Percentiles rank a stretch among this genome's conserved stretches.
Evolutionary conservation across 352 stramenopile species (phyloP).

Genomic region (Salisapilia sapeloensis): DNA sequence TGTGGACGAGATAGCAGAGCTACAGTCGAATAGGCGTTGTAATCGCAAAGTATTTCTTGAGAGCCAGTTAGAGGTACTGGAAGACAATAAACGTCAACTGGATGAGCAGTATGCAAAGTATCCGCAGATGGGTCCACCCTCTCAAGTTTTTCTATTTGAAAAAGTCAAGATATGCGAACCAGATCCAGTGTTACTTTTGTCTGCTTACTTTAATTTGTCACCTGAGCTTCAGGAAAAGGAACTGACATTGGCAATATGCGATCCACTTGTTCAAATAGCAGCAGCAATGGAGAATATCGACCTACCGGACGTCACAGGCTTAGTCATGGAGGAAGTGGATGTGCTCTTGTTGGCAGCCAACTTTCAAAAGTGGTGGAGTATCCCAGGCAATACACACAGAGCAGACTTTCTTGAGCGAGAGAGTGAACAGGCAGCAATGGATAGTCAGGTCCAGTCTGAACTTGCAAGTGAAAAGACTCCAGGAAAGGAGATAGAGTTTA

Average conservation of each 20-base stretch:
- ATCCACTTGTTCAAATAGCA: conserved; percentile 36
- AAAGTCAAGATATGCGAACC: background rate
- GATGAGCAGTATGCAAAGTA: background rate
- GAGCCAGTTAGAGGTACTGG: background rate
- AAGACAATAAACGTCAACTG: background rate
- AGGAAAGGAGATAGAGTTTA: too few relatives aligned
- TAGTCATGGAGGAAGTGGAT: conserved; percentile 19
- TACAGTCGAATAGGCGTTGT: background rate
- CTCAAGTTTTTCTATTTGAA: background rate
- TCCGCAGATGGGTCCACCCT: background rate
- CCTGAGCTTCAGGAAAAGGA: conserved; percentile 13
- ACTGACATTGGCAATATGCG: conserved; percentile 26
- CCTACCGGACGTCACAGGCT: conserved; percentile 24
- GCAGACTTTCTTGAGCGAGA: conserved; percentile 23
- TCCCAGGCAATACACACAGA: conserved; percentile 23
- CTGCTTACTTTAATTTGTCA: background rate
- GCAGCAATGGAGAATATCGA: conserved; percentile 36
- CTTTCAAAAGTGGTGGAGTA: conserved; percentile 45
- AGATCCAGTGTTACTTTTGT: background rate
- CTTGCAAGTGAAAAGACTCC: too few relatives aligned
- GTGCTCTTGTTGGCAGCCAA: conserved; percentile 19
- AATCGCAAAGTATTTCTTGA: background rate
- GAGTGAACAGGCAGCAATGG: too few relatives aligned
- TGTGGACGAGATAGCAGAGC: background rate
- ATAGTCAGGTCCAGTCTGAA: too few relatives aligned